These are phyloP conservation scores for Xylaria sp. DNA, from an alignment of 2,329 filamentous ascomycete species.

Conservation along the genomic window DNA sequence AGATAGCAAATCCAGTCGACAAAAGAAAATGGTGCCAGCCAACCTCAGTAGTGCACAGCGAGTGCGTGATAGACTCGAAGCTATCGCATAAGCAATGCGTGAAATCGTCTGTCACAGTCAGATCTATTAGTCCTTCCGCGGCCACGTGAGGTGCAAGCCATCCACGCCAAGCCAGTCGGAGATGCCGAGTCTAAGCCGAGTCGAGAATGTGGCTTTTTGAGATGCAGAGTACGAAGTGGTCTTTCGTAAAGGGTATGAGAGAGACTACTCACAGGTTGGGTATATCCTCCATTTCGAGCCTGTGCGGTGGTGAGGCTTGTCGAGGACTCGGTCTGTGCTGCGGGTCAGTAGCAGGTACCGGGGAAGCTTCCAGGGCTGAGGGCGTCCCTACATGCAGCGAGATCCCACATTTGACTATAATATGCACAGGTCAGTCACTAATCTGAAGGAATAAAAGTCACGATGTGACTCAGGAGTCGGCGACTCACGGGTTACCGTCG, in stretches of 20 bases:
- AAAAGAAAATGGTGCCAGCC: background rate
- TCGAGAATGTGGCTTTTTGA: background rate
- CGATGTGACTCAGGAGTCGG: no score
- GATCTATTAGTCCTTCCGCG: background rate
- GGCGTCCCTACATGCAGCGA: constrained; percentile 58
- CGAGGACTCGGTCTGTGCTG: constrained; percentile 59
- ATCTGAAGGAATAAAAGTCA: background rate
- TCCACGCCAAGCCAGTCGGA: background rate
- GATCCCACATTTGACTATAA: constrained; percentile 69
- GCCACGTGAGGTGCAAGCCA: background rate
- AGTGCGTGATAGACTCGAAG: constrained; percentile 87
- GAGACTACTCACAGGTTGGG: constrained; percentile 60
- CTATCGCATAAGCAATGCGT: constrained; percentile 88
- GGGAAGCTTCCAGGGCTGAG: background rate
- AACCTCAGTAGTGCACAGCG: constrained; percentile 78
- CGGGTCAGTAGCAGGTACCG: background rate
- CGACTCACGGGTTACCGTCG: constrained; percentile 43
- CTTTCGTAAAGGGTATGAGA: background rate
- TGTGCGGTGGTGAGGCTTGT: constrained; percentile 69
- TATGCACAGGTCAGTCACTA: background rate
- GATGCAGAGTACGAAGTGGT: no score
- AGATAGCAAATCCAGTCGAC: no score
- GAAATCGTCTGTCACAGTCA: constrained; percentile 59
- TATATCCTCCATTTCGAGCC: constrained; percentile 86
- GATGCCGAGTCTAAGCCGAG: background rate